A percentile compares a stretch with the other conserved stretches of the same genome.
Conservation (phyloP, 23 red algal genomes). For the Gracilaria domingensis region DNA sequence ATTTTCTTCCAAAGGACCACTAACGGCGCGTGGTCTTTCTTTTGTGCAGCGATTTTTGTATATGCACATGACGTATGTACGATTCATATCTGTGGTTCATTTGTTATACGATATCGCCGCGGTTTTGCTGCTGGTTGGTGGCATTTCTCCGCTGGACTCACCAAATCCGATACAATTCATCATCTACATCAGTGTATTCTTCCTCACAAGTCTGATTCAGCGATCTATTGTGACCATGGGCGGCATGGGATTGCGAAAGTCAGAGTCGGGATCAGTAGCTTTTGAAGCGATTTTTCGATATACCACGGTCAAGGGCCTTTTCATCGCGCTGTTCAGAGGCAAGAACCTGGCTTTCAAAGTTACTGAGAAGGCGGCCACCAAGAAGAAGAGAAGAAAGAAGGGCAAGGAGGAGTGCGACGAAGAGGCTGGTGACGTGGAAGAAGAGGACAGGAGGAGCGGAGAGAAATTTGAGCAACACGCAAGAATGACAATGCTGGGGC, state of each 20-base stretch:
- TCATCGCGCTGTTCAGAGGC: slow-evolving; percentile 60
- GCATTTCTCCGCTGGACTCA: slow-evolving; percentile 56
- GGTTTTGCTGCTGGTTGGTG: slow-evolving; percentile 55
- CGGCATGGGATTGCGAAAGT: slow-evolving; percentile 60
- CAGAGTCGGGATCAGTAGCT: slow-evolving; percentile 46
- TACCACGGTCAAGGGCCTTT: slow-evolving; percentile 53
- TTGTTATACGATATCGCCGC: slow-evolving; percentile 56
- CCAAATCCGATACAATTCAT: slow-evolving; percentile 55
- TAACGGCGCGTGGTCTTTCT: slow-evolving; percentile 22
- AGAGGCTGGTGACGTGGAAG: not conserved
- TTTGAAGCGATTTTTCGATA: slow-evolving; percentile 76
- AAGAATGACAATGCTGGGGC: slow-evolving; percentile 60
- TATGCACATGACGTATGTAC: slow-evolving; percentile 59
- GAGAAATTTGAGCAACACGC: slow-evolving; percentile 52
- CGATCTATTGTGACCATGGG: slow-evolving; percentile 40
- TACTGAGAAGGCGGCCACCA: slow-evolving; percentile 36
- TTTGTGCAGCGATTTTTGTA: slow-evolving; percentile 59
- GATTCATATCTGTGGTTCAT: slow-evolving; percentile 66
- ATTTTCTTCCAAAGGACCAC: slow-evolving; percentile 42
- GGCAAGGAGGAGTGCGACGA: not conserved
- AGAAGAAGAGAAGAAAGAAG: slow-evolving; percentile 45
- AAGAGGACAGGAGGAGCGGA: not conserved
- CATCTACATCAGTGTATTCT: slow-evolving; percentile 56
- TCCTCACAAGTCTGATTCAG: slow-evolving; percentile 12
- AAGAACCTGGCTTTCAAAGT: slow-evolving; percentile 69